These are phyloP conservation scores for Phytopythium mirpurense DNA, from an alignment of 352 stramenopile genomes.

Conservation along the genomic window DNA sequence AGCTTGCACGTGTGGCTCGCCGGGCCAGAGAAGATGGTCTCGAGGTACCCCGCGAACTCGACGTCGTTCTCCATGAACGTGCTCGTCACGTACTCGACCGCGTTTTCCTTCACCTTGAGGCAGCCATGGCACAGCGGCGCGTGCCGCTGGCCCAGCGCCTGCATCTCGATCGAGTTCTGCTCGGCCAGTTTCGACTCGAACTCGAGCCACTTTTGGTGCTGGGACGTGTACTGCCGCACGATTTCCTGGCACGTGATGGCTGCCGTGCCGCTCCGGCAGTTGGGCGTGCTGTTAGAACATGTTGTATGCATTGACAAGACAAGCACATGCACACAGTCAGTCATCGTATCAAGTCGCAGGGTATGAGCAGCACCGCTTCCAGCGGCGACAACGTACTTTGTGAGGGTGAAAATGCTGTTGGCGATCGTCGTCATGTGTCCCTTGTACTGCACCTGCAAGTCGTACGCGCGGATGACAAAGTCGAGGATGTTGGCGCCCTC, in stretches of 20 bases:
- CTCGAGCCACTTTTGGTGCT: slow-evolving; percentile 64
- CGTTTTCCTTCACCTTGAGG: slow-evolving; percentile 73
- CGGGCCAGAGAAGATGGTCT: slow-evolving; percentile 79
- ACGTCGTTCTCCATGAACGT: slow-evolving; percentile 59
- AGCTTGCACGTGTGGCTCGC: slow-evolving; percentile 83
- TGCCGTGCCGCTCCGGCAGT: slow-evolving; percentile 44
- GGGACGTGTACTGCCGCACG: slow-evolving; percentile 66
- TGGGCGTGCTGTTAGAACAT: slow-evolving; percentile 44
- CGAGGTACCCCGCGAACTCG: slow-evolving; percentile 68
- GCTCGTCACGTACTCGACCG: slow-evolving; percentile 70
- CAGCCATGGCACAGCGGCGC: slow-evolving; percentile 78
- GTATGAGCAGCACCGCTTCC: no score
- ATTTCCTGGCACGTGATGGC: slow-evolving; percentile 74
- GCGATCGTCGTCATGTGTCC: slow-evolving; percentile 87
- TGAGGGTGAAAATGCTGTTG: slow-evolving; percentile 87
- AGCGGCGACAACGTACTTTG: slow-evolving; percentile 45
- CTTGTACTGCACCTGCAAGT: slow-evolving; percentile 80
- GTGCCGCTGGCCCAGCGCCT: slow-evolving; percentile 73
- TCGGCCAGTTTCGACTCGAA: slow-evolving; percentile 72
- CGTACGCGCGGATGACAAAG: slow-evolving; percentile 78
- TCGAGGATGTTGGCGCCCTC: slow-evolving; percentile 67
- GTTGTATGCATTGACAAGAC: no score
- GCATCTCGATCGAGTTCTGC: slow-evolving; percentile 81
- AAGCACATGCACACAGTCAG: background rate
- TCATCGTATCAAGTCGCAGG: slow-evolving; percentile 1